Base-by-base conservation (phyloP, 306 rosid genomes). In the Cyamopsis tetragonoloba region DNA sequence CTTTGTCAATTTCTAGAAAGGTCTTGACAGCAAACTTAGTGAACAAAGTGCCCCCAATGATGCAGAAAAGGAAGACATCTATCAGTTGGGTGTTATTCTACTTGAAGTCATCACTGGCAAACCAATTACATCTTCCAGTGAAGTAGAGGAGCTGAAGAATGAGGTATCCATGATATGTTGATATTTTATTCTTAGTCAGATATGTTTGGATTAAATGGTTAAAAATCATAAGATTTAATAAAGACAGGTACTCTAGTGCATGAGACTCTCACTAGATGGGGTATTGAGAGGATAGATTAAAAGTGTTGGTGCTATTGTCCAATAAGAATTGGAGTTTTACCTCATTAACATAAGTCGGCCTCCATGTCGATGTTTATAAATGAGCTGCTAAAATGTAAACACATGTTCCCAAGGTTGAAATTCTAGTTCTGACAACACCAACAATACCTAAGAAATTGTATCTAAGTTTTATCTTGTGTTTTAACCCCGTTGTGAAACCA, bases 31-130 rank as follows among this genome's bases (percentile, higher is more conserved):
- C 18, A 74, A 59, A 47, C 74, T 7, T n/a, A 63, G 41, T 44
- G 66, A 73, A 56, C 59, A 72, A 15, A 70, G 66, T 51, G 32
- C 3, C 7, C 55, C 12, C 9, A 43, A 70, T 20, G 32, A 28
- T 30, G 84, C 82, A 14, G 96, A 89, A 71, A 93, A 89, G 81
- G 96, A 93, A 80, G 98, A 93, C 30, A 89, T 93, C 38, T 86
- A 79, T 68, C 90, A 87, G 69, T 61, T 85, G 43, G 98, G 98
- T 26, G 83, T 89, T 13, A 88, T 89, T 70, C 84, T 89, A 50
- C 90, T 92, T 34, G 80, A 87, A 86, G 73, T 92, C 26, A 79
- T 92, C 35, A 87, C 89, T 4, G 98, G 98, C 3, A 87, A 80
- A 70, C 74, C 46, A 73, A 47, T 79, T 47, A 74, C 75, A 68